Percentiles rank a stretch among this genome's conserved stretches.
phyloP scores from a whole-genome alignment of 352 stramenopile species.

The Phytophthora agathidicida region DNA sequence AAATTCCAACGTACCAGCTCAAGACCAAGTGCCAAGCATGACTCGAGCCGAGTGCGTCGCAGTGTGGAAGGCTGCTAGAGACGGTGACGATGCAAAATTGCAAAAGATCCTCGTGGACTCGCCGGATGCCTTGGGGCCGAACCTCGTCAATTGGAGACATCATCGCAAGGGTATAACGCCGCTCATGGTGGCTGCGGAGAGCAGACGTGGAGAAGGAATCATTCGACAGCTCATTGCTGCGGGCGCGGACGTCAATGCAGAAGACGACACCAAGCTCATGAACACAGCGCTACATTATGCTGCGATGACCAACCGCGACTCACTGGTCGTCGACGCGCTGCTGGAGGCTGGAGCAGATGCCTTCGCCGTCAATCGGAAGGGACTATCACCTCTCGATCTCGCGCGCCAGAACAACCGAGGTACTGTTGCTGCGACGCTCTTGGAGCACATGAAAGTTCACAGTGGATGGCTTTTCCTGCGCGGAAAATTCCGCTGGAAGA shows the following conservation, averaged over 20 bases:
- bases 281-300: slow-evolving; percentile 77
- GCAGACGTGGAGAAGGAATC: slow-evolving; percentile 20
- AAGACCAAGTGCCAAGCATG: slow-evolving; percentile 22
- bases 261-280: slow-evolving; percentile 44
- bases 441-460: slow-evolving; percentile 55
- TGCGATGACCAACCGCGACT: slow-evolving; percentile 49
- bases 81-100: slow-evolving; percentile 31
- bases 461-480: slow-evolving; percentile 62
- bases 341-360: slow-evolving; percentile 50
- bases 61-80: slow-evolving; percentile 41
- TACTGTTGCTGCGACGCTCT: slow-evolving; percentile 44
- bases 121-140: slow-evolving; percentile 25
- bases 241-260: slow-evolving; percentile 55
- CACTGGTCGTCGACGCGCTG: slow-evolving; percentile 53
- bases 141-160: slow-evolving; percentile 44
- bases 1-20: slow-evolving; percentile 8
- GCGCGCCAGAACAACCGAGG: slow-evolving; percentile 50
- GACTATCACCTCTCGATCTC: slow-evolving; percentile 63
- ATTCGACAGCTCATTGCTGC: slow-evolving; percentile 44
- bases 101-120: slow-evolving; percentile 28
- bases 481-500: slow-evolving; percentile 60
- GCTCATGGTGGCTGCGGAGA: slow-evolving; percentile 65
- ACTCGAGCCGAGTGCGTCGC: slow-evolving; percentile 37
- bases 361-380: slow-evolving; percentile 62
- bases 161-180: slow-evolving; percentile 57